Conservation (phyloP, 768 basidiomycete genomes). For the Pholiota molesta region DNA sequence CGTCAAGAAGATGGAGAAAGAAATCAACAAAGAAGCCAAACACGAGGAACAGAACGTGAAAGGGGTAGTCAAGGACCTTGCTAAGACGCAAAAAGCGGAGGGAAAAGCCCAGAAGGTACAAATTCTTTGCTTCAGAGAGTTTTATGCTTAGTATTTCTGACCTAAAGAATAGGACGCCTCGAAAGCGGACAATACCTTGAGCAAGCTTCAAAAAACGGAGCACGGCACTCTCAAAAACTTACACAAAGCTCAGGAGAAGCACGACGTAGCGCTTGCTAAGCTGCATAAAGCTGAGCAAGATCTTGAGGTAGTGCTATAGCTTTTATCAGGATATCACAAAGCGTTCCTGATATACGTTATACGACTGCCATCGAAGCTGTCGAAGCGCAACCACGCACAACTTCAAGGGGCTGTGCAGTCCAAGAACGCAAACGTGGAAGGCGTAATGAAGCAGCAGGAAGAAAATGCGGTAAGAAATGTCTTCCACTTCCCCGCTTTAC, state of each 20-base stretch:
- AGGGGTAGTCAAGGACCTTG: conserved; percentile 54
- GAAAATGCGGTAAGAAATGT: conserved; percentile 24
- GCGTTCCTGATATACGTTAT: not conserved
- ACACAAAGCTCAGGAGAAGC: conserved; percentile 53
- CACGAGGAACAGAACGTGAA: conserved; percentile 52
- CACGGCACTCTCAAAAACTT: conserved; percentile 47
- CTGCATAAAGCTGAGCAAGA: conserved; percentile 39
- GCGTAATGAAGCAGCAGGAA: conserved; percentile 25
- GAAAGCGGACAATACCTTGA: conserved; percentile 20
- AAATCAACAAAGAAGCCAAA: conserved; percentile 51
- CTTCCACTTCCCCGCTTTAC: not conserved
- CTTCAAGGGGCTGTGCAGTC: conserved; percentile 23
- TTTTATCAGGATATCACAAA: not conserved
- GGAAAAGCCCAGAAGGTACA: conserved; percentile 40
- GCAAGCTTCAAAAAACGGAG: conserved; percentile 52
- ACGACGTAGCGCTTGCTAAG: conserved; percentile 49
- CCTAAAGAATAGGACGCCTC: conserved; percentile 1
- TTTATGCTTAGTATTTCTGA: not conserved
- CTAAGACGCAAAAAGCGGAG: conserved; percentile 55
- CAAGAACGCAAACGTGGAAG: conserved; percentile 28
- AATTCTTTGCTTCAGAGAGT: not conserved
- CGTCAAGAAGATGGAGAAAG: conserved; percentile 43
- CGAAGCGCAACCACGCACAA: conserved; percentile 21
- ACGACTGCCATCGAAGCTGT: conserved; percentile 16
- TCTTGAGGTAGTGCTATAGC: conserved; percentile 34